A percentile compares a stretch with the other conserved stretches of the same genome.
Conservation (phyloP, 139 green algal genomes). For the Zygnema circumcarinatum region DNA sequence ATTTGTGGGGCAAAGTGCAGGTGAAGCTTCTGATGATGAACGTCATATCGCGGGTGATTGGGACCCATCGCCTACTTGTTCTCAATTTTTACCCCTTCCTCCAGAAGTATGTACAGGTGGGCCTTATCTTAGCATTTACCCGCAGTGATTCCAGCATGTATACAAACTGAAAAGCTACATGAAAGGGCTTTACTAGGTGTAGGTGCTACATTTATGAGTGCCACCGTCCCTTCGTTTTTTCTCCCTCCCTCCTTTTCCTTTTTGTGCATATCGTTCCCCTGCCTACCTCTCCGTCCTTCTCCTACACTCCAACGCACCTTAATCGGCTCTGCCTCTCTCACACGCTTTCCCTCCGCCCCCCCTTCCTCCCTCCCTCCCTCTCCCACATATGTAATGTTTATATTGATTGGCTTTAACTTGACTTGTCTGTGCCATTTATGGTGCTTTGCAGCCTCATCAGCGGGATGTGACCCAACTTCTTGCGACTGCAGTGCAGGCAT, state of each 20-base stretch:
- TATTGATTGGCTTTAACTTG: no score
- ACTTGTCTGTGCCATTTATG: no score
- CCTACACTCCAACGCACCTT: not conserved
- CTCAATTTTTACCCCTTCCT: slow-evolving; percentile 96
- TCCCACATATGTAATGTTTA: not conserved
- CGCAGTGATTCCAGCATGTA: no score
- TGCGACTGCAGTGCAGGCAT: slow-evolving; percentile 77
- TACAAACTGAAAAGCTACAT: no score
- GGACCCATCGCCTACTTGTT: slow-evolving; percentile 89
- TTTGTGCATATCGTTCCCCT: not conserved
- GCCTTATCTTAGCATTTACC: no score
- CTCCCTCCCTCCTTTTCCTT: not conserved
- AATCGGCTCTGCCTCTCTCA: not conserved
- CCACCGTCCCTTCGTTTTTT: no score
- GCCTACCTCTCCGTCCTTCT: not conserved
- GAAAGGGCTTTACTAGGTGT: no score
- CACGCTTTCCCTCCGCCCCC: not conserved
- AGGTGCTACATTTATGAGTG: no score
- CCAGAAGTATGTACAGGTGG: slow-evolving; percentile 71
- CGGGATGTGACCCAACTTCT: slow-evolving; percentile 81
- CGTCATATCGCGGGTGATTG: slow-evolving; percentile 77
- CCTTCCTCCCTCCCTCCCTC: not conserved
- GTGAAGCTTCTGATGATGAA: slow-evolving; percentile 69
- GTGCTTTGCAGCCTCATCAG: slow-evolving; percentile 63
- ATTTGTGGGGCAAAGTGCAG: slow-evolving; percentile 32